Base-by-base conservation (phyloP, 2,329 filamentous ascomycete species). In the Xylariomycetidae sp. region DNA sequence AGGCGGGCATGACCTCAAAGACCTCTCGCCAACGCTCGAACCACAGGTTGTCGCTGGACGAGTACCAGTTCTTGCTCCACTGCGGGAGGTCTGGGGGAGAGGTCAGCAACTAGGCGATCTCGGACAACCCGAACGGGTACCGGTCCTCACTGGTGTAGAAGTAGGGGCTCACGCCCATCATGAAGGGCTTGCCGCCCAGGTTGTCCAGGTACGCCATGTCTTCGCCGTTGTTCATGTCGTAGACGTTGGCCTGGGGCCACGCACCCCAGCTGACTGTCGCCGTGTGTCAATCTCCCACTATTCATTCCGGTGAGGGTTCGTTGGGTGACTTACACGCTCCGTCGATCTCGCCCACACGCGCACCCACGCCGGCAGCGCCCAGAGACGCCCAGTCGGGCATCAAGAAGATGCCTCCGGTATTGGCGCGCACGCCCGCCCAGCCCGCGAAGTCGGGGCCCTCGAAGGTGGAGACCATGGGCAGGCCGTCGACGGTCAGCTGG, bases 1-100 rank as follows among this genome's bases (percentile, higher is more conserved):
- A 70, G 16, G 68, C 61, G 0, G 75, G 72, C 34, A 64, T 48
- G 0, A 76, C 37, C 2, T 65, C 56, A 15, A 74, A 46, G 1
- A 70, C 64, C 38, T 76, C 63, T 32, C 65, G 58, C 74, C 74
- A 78, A 7, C 74, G 68, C 38, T 74, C 63, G 37, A 49, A 66
- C 70, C 73, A 77, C 6, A 76, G 48, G 20, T 65, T 59, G 37
- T 75, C 71, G 23, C 67, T 67, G 8, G 64, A 62, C 56, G 68
- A 76, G 14, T 74, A 58, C 68, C 67, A 74, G 38, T 71, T 70
- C 55, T 75, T 54, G 38, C 27, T 61, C 10, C 72, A 54, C 26
- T 67, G 61, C 7, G 68, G 69, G 56, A 72, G 49, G 64, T 72
- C 53, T 50, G 29, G 26, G 5, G 18, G 19, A 13, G 10, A 15